Conservation (phyloP, 2,329 filamentous ascomycete genomes). For the Aspergillus sp. region DNA sequence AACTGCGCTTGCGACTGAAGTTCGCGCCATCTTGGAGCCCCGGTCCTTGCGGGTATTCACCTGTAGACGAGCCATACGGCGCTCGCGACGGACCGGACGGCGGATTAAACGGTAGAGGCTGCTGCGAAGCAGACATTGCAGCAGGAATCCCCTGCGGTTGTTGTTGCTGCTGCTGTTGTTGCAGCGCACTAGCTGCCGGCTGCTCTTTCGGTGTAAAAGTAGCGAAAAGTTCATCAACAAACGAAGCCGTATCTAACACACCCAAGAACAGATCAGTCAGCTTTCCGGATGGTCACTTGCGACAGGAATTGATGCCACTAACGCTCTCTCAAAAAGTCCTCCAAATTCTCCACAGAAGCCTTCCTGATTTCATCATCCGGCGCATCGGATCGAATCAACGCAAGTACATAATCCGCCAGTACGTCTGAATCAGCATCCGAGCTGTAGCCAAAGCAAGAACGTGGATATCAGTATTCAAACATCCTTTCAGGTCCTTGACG, state of each 20-base stretch:
- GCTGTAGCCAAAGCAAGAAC: conserved; percentile 23
- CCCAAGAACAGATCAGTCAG: conserved; percentile 7
- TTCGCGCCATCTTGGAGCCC: conserved; percentile 15
- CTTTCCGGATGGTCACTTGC: neutral
- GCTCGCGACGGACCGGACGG: conserved; percentile 14
- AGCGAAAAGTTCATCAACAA: conserved; percentile 50
- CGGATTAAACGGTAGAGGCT: conserved; percentile 15
- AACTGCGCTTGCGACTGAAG: conserved; percentile 45
- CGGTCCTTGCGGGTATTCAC: conserved; percentile 12
- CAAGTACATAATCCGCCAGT: conserved; percentile 54
- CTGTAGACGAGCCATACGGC: conserved; percentile 14
- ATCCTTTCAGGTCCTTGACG: neutral
- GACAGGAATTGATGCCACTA: conserved; percentile 10
- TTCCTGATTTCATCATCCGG: conserved; percentile 46
- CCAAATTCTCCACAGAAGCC: conserved; percentile 47
- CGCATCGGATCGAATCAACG: conserved; percentile 49
- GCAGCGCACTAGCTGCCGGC: conserved; percentile 12
- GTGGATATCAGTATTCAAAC: neutral
- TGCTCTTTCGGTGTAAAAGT: conserved; percentile 42
- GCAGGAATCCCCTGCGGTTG: conserved; percentile 14
- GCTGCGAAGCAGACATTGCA: conserved; percentile 11
- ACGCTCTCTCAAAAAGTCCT: conserved; percentile 52
- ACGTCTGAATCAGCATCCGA: conserved; percentile 56
- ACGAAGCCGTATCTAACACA: conserved; percentile 40
- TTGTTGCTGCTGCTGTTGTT: conserved; percentile 11